Evolutionary conservation across 352 stramenopile genomes (phyloP).

Genomic region (Pythium periplocum): DNA sequence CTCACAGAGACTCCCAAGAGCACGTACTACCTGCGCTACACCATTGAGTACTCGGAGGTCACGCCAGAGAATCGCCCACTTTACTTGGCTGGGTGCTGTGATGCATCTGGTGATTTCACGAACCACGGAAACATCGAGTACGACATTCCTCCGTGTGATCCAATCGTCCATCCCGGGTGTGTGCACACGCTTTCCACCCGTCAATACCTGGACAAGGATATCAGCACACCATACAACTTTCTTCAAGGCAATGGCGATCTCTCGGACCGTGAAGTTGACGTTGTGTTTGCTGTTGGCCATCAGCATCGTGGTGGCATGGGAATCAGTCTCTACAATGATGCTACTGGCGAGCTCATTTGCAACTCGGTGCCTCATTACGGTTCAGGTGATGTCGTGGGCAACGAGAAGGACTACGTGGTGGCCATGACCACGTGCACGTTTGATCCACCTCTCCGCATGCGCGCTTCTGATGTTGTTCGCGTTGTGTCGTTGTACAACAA

Average conservation of each 20-base stretch:
- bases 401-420: constrained; percentile 67
- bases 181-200: constrained; percentile 72
- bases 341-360: constrained; percentile 59
- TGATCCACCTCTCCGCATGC: constrained; percentile 61
- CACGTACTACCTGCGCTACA: constrained; percentile 73
- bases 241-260: constrained; percentile 12
- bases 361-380: constrained; percentile 64
- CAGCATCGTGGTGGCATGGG: constrained; percentile 69
- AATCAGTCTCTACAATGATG: constrained; percentile 71
- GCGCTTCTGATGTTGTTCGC: constrained; percentile 60
- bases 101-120: constrained; percentile 50
- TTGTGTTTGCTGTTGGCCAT: constrained; percentile 76
- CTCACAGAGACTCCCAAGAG: constrained; percentile 25
- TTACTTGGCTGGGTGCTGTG: constrained; percentile 68
- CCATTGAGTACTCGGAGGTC: constrained; percentile 63
- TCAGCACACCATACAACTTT: constrained; percentile 19
- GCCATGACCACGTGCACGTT: constrained; percentile 77
- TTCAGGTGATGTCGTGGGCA: constrained; percentile 41
- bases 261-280: constrained; percentile 55
- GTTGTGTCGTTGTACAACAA: constrained; percentile 82
- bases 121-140: constrained; percentile 78
- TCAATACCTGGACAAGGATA: constrained; percentile 44
- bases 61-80: constrained; percentile 48
- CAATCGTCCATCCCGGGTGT: constrained; percentile 58
- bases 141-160: constrained; percentile 63